Evolutionary conservation across 2,329 filamentous ascomycete genomes (phyloP), one percentile per base, ranked within the genome.

Genomic region (Nakataea oryzae): DNA sequence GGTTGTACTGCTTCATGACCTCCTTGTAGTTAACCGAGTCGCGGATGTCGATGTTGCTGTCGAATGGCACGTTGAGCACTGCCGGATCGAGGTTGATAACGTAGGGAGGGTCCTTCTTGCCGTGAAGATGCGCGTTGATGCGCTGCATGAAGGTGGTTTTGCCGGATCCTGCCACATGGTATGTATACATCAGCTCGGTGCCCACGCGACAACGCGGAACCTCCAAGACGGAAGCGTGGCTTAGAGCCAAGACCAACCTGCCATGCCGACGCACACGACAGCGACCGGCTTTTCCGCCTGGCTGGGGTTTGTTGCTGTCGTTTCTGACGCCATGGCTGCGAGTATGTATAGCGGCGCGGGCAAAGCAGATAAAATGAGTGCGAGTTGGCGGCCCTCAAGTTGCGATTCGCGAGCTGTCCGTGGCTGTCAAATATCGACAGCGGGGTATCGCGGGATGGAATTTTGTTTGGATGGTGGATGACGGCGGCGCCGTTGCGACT

Each of bases 131-230:
- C 0, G 93, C 89, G 74, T 97, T 97, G 70, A 99, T 95, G 70
- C 95, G 87, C 74, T 97, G 93, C 93, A 99, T 97, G 73, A 99
- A 99, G 0, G 96, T 99, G n/a, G 95, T 99, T 80, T 99, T 99
- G 70, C 95, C 95, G 21, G 92, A 96, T 69, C 95, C 88, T 90
- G 67, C 58, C 2, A 24, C 21, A 50, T 13, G 41, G 24, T 17
- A 13, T 4, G 6, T 13, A 50, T 11, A 9, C 41, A 50, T 50
- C 4, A 50, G 41, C 13, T n/a, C 21, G 24, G 21, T 3, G 7
- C 21, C 17, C 21, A 50, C 17, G 21, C 21, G 2, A n/a, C 27
- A 8, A 24, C 21, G 7, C 5, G 8, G n/a, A n/a, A n/a, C 30
- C n/a, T 32, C 27, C 13, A 13, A 3, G 17, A 8, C 65, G 30